Base-by-base conservation (phyloP, 1,284 basidiomycete genomes). In the Salmacisia buchloeana region DNA sequence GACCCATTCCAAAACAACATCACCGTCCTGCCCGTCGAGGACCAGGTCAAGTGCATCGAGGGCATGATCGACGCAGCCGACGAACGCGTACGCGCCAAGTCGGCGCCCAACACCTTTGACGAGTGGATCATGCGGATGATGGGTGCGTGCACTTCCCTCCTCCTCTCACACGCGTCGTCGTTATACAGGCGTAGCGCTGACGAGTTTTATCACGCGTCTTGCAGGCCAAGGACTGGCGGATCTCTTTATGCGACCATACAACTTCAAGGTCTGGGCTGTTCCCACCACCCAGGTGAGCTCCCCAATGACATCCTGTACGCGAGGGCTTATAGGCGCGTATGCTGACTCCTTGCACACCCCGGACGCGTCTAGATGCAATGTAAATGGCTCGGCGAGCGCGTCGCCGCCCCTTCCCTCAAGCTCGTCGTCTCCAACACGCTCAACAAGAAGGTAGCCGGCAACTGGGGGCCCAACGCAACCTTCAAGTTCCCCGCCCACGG, bases 291-390 rank as follows among this genome's bases (percentile, higher is more conserved):
- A 80, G 62, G 79, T 81, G 58, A 66, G 77, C 67, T 6, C 33
- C 15, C 29, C 18, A 35, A 27, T 41, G 10, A 2, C 3, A 12
- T 21, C 2, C 0, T 41, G n/a, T 57, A 0, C 18, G 35, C 9
- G 31, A 36, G 43, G 18, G 6, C 35, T 39, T 31, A 31, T 35
- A 18, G 25, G 15, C 27, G 27, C 60, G 36, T 12, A 15, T 33
- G 12, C 33, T 36, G 34, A 3, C 36, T 34, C 33, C 2, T 41
- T 36, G 13, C 49, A n/a, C 46, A 15, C 5, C 23, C n/a, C n/a
- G n/a, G n/a, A n/a, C n/a, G n/a, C n/a, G n/a, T n/a, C n/a, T 13
- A 54, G 81, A 84, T 84, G 83, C 83, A 84, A 80, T 84, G 83
- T 77, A 81, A 83, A 74, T 84, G 83, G 83, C 80, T 84, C 56